These are phyloP conservation scores for Vanderwaltozyma tropicalis DNA, from an alignment of 805 yeast genomes.

Conservation along the genomic window DNA sequence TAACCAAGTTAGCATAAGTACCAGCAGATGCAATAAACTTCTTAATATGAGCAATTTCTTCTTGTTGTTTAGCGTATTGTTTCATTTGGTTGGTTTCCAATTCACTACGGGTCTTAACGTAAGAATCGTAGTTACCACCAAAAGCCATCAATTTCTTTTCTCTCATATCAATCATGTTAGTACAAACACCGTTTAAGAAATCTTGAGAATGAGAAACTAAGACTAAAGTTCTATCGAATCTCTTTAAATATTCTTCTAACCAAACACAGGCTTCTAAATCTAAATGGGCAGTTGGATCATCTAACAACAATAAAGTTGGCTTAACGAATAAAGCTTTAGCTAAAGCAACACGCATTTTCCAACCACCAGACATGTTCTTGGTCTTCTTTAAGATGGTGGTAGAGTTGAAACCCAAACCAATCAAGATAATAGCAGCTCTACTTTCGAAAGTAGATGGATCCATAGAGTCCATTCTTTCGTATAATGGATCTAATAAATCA, in stretches of 20 bases:
- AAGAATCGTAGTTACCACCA: conserved; percentile 98
- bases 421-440: conserved; percentile 89
- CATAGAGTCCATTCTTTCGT: conserved; percentile 92
- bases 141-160: conserved; percentile 57
- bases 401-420: conserved; percentile 93
- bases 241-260: conserved; percentile 95
- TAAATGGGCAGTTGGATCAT: conserved; percentile 99
- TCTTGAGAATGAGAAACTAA: conserved; percentile 97
- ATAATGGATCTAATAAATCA: conserved; percentile 70
- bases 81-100: conserved; percentile 96
- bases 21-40: conserved; percentile 99
- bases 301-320: conserved; percentile 87
- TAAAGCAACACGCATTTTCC: conserved; percentile 99
- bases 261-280: conserved; percentile 99
- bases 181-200: conserved; percentile 97
- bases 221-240: conserved; percentile 87
- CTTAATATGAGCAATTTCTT: conserved; percentile 95
- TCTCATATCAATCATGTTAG: conserved; percentile 98
- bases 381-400: conserved; percentile 85
- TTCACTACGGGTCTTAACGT: conserved; percentile 88
- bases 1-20: conserved; percentile 97
- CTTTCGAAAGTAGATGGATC: conserved; percentile 94
- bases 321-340: conserved; percentile 97
- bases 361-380: conserved; percentile 99
- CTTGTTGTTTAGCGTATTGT: conserved; percentile 94